Base-by-base conservation (phyloP, 805 yeast species). In the Candida easanensis region DNA sequence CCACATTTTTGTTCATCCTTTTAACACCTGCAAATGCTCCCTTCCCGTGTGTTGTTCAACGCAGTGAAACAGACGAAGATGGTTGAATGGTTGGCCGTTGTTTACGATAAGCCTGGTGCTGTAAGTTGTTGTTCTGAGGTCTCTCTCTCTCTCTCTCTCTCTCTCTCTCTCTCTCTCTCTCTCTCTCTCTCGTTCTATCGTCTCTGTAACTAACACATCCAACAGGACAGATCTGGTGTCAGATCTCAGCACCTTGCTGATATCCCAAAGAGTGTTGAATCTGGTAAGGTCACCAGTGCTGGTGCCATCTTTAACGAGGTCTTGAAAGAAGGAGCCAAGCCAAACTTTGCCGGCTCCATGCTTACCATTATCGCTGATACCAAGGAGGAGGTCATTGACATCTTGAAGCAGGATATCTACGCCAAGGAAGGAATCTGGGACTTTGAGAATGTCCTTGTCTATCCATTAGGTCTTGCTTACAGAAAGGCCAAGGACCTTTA, bases 351-450 rank as follows among this genome's bases (percentile, higher is more conserved):
- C 5, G 95, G 95, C 5, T 80, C 88, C 33, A 69, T 79, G 19
- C 70, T 78, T 56, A 84, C 79, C 47, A 52, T 85, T 38, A 67
- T 70, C 46, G 91, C 91, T 27, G 80, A 79, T 40, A 68, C 80
- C 38, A 78, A 71, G 55, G 83, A 83, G 49, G 84, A 84, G 50
- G 80, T 83, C 10, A 49, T 82, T 35, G 85, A 80, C 33, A 66
- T 83, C 43, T 71, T 87, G 61, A 76, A 80, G 56, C 54, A 66
- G 38, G 95, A 87, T 58, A 61, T 79, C 27, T 87, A 80, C 61
- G 75, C 76, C 52, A 71, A 69, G 52, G 69, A 71, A 27, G 90
- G 88, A 2, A 74, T 87, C 46, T 87, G 95, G 95, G 95, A 87
- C 60, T 58, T 84, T 47, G 77, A 77, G 30, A 73, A 70, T 42